Percentiles rank a stretch among this genome's conserved stretches.
Conservation (phyloP, 768 basidiomycete genomes). For the Boletus fagicola region DNA sequence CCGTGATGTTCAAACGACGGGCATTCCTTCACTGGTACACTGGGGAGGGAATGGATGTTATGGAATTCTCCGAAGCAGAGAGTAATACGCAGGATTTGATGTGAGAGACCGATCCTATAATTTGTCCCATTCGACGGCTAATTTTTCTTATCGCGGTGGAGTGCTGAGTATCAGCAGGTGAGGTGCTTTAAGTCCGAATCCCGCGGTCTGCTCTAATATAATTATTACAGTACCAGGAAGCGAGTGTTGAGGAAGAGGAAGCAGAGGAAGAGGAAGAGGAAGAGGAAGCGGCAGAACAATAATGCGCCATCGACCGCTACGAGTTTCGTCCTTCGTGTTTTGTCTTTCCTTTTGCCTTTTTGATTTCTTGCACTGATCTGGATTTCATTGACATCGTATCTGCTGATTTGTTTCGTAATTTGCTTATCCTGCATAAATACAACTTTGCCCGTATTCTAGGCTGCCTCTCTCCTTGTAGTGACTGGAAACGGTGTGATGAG, state of each 20-base stretch:
- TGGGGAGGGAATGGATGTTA: constrained; percentile 85
- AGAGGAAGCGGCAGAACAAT: constrained; percentile 31
- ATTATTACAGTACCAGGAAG: constrained; percentile 57
- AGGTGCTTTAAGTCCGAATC: constrained; percentile 9
- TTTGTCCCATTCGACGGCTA: constrained; percentile 2
- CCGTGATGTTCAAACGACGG: constrained; percentile 75
- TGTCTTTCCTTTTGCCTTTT: neutral
- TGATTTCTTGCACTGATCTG: neutral
- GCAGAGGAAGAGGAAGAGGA: constrained; percentile 42
- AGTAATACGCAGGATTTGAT: constrained; percentile 79
- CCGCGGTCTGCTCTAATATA: neutral
- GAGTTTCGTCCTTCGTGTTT: neutral
- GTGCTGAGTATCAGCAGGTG: constrained; percentile 89
- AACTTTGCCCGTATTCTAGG: neutral
- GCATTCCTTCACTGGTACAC: constrained; percentile 93
- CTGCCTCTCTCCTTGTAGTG: too few relatives aligned
- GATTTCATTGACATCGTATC: constrained; percentile 14
- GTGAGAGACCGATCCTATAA: constrained; percentile 44
- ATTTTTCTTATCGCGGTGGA: constrained; percentile 29
- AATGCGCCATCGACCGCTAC: constrained; percentile 3
- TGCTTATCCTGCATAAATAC: neutral
- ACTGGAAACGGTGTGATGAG: too few relatives aligned
- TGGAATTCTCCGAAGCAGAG: constrained; percentile 85
- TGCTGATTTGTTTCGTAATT: constrained; percentile 22
- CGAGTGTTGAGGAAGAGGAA: constrained; percentile 43